phyloP scores from a whole-genome alignment of 2,329 filamentous ascomycete genomes.

The Pyrenophora seminiperda region DNA sequence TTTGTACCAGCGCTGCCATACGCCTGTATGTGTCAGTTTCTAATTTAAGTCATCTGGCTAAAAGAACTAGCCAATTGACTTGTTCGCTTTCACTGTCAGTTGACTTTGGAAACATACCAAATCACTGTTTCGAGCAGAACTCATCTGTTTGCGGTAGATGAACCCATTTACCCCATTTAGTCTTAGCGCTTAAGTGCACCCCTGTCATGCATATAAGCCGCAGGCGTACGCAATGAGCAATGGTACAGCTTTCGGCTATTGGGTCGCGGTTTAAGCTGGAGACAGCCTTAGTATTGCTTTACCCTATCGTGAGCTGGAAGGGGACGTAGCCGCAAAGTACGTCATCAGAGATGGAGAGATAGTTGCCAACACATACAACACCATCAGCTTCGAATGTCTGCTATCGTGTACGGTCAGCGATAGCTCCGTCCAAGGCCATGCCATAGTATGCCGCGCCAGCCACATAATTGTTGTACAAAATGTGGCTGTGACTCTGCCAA shows the following conservation, averaged over 20 bases:
- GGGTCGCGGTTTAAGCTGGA: constrained; percentile 9
- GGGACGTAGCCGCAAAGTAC: not conserved
- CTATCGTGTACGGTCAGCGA: not conserved
- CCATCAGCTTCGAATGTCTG: not conserved
- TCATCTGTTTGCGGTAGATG: constrained; percentile 11
- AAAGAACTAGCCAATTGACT: not conserved
- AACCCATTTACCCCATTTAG: constrained; percentile 24
- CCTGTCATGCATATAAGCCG: constrained; percentile 19
- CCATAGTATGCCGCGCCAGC: not conserved
- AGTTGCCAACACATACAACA: not conserved
- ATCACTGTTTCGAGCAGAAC: constrained; percentile 2
- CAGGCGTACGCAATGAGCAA: constrained; percentile 14
- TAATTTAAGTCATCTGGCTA: not conserved
- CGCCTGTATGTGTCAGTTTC: not conserved
- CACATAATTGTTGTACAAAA: not conserved
- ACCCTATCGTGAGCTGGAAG: constrained; percentile 14
- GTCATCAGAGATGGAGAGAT: constrained; percentile 1
- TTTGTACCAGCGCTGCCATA: not conserved
- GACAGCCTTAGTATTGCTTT: constrained; percentile 3
- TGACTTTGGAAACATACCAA: constrained; percentile 4
- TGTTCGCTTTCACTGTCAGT: not conserved
- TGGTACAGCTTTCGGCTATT: constrained; percentile 13
- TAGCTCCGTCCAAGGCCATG: not conserved
- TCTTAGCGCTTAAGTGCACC: constrained; percentile 15
- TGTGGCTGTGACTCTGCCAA: not conserved